Conservation (phyloP, 768 basidiomycete genomes). For the Cystofilobasidium ferigula region DNA sequence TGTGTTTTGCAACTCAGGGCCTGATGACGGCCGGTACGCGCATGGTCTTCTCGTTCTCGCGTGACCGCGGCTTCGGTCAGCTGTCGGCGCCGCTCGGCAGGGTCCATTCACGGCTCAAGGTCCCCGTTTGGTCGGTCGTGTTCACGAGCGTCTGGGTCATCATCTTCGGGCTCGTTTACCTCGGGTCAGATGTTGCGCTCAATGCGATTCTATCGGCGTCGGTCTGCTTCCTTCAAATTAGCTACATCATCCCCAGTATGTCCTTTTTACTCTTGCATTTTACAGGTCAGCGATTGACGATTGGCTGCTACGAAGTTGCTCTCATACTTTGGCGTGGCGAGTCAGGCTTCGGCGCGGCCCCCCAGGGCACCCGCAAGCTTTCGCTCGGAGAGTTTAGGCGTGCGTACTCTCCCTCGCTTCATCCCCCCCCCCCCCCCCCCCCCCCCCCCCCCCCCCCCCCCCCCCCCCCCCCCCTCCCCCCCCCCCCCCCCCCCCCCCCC, state of each 20-base stretch:
- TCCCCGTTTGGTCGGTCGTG: conserved; percentile 31
- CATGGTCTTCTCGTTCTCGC: conserved; percentile 32
- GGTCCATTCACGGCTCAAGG: conserved; percentile 28
- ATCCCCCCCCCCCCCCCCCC: too few species aligned
- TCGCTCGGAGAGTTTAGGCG: conserved; percentile 32
- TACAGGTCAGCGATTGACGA: too few species aligned
- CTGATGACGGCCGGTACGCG: conserved; percentile 31
- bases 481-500: too few species aligned
- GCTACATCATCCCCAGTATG: conserved; percentile 31
- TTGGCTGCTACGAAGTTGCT: neutral
- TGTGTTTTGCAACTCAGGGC: conserved; percentile 34
- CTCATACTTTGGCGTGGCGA: neutral
- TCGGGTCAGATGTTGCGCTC: conserved; percentile 31
- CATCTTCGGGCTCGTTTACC: conserved; percentile 33
- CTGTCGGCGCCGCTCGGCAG: conserved; percentile 29
- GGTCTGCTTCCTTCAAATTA: conserved; percentile 33
- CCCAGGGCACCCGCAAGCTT: conserved; percentile 36
- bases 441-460: too few species aligned
- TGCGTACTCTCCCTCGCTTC: conserved; percentile 3
- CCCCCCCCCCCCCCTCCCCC: too few species aligned
- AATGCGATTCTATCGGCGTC: conserved; percentile 34
- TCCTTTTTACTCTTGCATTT: neutral
- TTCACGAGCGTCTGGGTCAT: conserved; percentile 30
- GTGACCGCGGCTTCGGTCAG: conserved; percentile 30
- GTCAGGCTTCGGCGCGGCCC: conserved; percentile 28